Percentiles rank a stretch among this genome's conserved stretches.
Conservation (phyloP, 257 asterid genomes). For the Thymus mandschuricus region DNA sequence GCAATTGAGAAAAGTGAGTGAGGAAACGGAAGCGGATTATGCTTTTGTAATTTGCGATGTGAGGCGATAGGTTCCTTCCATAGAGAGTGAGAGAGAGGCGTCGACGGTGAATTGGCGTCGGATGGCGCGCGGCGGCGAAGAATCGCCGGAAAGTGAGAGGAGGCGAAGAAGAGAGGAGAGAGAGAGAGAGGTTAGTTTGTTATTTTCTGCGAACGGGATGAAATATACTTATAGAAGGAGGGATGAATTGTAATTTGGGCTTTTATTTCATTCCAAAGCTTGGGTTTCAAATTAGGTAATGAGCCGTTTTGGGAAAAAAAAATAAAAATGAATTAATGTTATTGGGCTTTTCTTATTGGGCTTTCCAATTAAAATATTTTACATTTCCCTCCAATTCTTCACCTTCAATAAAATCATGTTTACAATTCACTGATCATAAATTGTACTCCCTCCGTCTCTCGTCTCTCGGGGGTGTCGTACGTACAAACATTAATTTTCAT, state of each 20-base stretch:
- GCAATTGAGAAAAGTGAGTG: neutral
- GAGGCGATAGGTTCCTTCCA: neutral
- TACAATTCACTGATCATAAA: too few relatives aligned
- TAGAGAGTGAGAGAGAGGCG: neutral
- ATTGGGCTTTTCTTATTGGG: neutral
- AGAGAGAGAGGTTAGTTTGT: neutral
- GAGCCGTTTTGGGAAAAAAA: too few relatives aligned
- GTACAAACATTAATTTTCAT: too few relatives aligned
- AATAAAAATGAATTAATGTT: too few relatives aligned
- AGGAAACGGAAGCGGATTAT: neutral
- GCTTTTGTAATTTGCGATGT: neutral
- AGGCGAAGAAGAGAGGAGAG: neutral
- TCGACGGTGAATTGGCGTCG: neutral
- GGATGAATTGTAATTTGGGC: neutral
- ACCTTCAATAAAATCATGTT: too few relatives aligned
- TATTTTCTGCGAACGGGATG: neutral
- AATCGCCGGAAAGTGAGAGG: constrained; percentile 1
- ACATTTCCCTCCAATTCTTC: too few relatives aligned
- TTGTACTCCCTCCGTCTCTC: too few relatives aligned
- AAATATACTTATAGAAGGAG: neutral
- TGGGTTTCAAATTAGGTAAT: neutral
- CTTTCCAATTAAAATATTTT: neutral
- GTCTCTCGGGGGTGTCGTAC: too few relatives aligned
- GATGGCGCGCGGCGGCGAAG: neutral
- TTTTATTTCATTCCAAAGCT: neutral